These are phyloP conservation scores for Aspergillus kassunensis DNA, from an alignment of 495 filamentous ascomycete species.

Conservation along the genomic window DNA sequence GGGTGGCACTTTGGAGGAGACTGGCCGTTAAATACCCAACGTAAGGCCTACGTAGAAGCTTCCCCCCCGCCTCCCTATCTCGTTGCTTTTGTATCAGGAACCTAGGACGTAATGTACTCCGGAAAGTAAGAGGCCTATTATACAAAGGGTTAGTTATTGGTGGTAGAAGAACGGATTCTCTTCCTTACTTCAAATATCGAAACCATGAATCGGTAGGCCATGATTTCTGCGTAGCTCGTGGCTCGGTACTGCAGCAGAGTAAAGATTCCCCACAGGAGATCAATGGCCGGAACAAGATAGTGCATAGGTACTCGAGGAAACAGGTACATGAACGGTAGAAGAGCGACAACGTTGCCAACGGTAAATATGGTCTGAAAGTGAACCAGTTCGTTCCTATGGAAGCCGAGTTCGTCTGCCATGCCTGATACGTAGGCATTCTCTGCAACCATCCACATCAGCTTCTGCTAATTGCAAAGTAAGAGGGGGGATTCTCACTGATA, in stretches of 20 bases:
- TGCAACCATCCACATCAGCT: not conserved
- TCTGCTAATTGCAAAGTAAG: not conserved
- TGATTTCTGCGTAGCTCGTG: not conserved
- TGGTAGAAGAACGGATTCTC: too few relatives aligned
- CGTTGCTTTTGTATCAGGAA: slow-evolving; percentile 43
- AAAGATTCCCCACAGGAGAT: not conserved
- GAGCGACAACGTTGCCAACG: not conserved
- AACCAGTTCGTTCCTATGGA: not conserved
- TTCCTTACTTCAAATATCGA: not conserved
- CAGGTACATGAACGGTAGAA: not conserved
- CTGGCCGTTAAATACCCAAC: slow-evolving; percentile 49
- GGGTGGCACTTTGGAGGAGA: slow-evolving; percentile 51
- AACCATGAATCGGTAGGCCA: not conserved
- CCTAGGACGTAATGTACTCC: slow-evolving; percentile 33
- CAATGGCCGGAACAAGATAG: not conserved
- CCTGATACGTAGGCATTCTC: slow-evolving; percentile 1
- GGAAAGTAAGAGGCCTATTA: slow-evolving; percentile 24
- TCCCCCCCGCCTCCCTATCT: slow-evolving; percentile 50
- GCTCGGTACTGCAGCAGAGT: not conserved
- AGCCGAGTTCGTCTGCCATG: not conserved
- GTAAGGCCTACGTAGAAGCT: slow-evolving; percentile 50
- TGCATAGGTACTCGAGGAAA: slow-evolving; percentile 2
- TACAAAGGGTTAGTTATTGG: too few relatives aligned
- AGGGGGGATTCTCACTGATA: not conserved
- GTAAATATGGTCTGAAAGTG: slow-evolving; percentile 3